Conservation (phyloP, 169 alveolate genomes). For the Plasmodium inui region DNA sequence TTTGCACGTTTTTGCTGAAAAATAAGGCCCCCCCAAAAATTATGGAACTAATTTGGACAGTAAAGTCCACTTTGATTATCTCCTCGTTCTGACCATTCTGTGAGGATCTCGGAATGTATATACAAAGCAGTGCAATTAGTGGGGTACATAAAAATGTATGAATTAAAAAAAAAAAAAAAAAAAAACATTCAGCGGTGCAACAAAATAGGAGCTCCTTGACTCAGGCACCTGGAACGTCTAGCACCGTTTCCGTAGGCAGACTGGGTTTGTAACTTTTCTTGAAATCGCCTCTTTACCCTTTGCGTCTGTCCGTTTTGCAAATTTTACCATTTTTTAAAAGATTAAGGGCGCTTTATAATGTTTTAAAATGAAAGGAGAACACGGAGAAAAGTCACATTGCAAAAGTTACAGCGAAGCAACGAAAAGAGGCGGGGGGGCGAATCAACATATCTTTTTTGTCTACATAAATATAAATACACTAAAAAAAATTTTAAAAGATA, state of each 20-base stretch:
- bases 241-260: background rate
- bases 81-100: background rate
- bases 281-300: background rate
- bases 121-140: background rate
- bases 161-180: background rate
- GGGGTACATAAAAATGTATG: background rate
- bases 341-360: background rate
- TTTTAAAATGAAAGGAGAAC: background rate
- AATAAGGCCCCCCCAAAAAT: background rate
- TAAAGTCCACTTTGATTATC: background rate
- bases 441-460: background rate
- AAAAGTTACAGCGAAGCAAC: background rate
- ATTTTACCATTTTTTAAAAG: background rate
- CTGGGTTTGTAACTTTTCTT: background rate
- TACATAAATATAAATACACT: background rate
- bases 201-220: background rate
- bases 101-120: background rate
- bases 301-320: background rate
- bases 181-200: background rate
- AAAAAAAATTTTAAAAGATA: background rate
- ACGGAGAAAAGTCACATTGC: background rate
- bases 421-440: background rate
- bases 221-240: background rate
- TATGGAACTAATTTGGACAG: background rate
- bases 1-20: background rate